Base-by-base conservation (phyloP, 345 rosid genomes). In the Brassica rapa region DNA sequence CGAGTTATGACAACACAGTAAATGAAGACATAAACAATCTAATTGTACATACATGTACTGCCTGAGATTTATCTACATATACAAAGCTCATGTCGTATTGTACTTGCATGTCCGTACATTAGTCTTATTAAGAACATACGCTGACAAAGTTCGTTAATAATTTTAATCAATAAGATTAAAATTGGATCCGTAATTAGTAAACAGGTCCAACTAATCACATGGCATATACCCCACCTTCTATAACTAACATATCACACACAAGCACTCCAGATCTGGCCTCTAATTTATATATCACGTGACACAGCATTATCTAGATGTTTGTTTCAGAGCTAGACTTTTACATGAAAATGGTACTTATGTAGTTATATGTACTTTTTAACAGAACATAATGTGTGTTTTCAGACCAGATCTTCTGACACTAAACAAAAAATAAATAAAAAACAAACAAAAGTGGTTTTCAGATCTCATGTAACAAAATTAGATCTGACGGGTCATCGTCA, bases 61-160 rank as follows among this genome's bases (percentile, higher is more conserved):
- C 55, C n/a, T 46, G 55, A 46, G 55, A 46, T 46, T 46, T 46
- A 12, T 4, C 6, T 19, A 5, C 25, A 56, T 15, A 51, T 2
- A 46, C 3, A 30, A 32, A 56, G 21, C 19, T 70, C 63, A 4
- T 78, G 89, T 81, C 92, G 65, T 35, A 71, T 19, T 57, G 74
- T 71, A 71, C 30, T 5, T 14, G 2, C 62, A 86, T 89, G 56
- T n/a, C 95, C 96, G 76, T 72, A 62, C 76, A 41, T n/a, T 39
- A 61, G 68, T 72, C 43, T 9, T 12, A 16, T 10, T 27, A 61
- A 72, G 27, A 62, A 61, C 16, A 59, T 14, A 59, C 37, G 10
- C 68, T 62, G 43, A 62, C 68, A 72, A 43, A 37, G 3, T 72
- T 39, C 10, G n/a, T 14, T 59, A 23, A 51, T n/a, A 51, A 0